Base-by-base conservation (phyloP, 176 grass and related monocot genomes). In the Puccinellia tenuiflora region DNA sequence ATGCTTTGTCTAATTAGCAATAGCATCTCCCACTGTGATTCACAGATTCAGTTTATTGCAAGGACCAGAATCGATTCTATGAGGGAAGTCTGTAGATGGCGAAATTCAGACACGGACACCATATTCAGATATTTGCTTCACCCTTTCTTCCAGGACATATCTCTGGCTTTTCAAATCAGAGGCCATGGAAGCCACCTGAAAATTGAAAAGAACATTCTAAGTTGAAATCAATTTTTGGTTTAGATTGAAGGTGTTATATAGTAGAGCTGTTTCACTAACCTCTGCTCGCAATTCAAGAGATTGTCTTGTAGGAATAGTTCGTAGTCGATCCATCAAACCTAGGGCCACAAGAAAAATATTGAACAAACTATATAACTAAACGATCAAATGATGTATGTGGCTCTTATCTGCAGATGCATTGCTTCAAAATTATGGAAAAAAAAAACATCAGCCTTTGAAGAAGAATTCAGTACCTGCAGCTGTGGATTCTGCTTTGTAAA, bases 131-230 rank as follows among this genome's bases (percentile, higher is more conserved):
- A 98, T 92, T 70, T 87, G 80, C 55, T 91, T 89, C 82, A 98
- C 89, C 68, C 84, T 96, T 83, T 90, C 74, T 50, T 98, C 85
- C 75, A 98, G 81, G 59, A 85, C 83, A 64, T 21, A 56, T 81
- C 91, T 91, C 80, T 89, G 83, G 34, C 30, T 85, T 85, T 95
- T 93, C 89, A 98, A 85, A 90, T 86, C 78, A 31, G 89, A 98
- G 47, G 90, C 89, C 96, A 98, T 98, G n/a, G 85, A 89, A 87
- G 96, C 91, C 80, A 95, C 89, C 93, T 98, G 75, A 52, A 80
- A 80, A n/a, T 34, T 21, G 22, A 79, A 86, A 64, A 47, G 1
- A 47, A 20, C 18, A 64, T 33, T 16, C 53, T 38, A 72, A 35
- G 73, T 66, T 43, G 66, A 40, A 88, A 63, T n/a, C 34, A 76